A percentile compares a stretch with the other conserved stretches of the same genome.
Conservation (phyloP, 2,329 filamentous ascomycete species). For the Orbilia blumenaviensis region DNA sequence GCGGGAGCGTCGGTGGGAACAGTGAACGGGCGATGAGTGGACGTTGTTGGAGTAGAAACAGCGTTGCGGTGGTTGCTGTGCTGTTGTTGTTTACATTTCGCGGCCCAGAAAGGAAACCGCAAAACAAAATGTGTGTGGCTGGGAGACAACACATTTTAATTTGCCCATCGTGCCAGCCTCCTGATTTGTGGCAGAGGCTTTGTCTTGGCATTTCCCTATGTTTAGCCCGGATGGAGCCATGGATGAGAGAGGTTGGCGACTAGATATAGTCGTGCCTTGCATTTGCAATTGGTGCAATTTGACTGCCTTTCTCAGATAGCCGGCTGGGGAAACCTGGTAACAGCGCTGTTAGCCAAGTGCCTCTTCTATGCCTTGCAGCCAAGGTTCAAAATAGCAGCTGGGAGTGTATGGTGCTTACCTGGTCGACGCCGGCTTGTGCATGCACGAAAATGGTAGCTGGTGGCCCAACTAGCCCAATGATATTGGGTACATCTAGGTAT, state of each 20-base stretch:
- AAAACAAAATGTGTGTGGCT: constrained; percentile 52
- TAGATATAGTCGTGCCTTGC: not conserved
- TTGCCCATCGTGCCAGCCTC: not conserved
- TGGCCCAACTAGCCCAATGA: too few relatives aligned
- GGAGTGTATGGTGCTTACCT: too few relatives aligned
- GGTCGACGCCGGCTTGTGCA: too few relatives aligned
- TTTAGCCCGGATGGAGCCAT: too few relatives aligned
- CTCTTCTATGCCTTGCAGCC: too few relatives aligned
- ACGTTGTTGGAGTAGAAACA: not conserved
- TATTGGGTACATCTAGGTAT: too few relatives aligned
- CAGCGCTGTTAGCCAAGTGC: too few relatives aligned
- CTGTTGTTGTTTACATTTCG: constrained; percentile 53
- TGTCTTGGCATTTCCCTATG: not conserved
- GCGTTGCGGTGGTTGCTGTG: constrained; percentile 39
- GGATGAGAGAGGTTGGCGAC: not conserved
- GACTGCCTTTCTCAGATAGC: too few relatives aligned
- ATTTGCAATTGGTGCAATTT: too few relatives aligned
- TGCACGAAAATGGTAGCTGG: too few relatives aligned
- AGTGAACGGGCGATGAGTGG: constrained; percentile 19
- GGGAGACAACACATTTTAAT: constrained; percentile 44
- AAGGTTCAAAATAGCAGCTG: too few relatives aligned
- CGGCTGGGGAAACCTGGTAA: too few relatives aligned
- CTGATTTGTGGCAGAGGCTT: not conserved
- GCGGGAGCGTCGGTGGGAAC: constrained; percentile 6
- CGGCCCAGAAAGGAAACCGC: constrained; percentile 39